These are phyloP conservation scores for Pseudevernia furfuracea DNA, from an alignment of 495 filamentous ascomycete species.

Conservation along the genomic window DNA sequence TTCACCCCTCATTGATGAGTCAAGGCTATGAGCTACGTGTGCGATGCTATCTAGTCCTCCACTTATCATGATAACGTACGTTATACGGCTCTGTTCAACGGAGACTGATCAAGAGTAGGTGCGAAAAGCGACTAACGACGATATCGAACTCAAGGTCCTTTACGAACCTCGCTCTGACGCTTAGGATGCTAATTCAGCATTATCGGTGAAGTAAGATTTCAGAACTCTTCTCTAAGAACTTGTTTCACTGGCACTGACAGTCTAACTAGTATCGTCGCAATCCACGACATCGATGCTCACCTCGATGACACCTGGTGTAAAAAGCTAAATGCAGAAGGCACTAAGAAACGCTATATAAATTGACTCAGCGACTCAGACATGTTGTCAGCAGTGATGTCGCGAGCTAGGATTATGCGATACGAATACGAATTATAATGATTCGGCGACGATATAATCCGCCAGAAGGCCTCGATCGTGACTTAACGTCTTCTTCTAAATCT, in stretches of 20 bases:
- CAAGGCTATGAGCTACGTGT: not conserved
- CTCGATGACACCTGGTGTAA: conserved; percentile 26
- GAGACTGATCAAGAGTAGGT: not conserved
- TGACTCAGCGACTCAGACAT: conserved; percentile 23
- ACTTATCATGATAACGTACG: not conserved
- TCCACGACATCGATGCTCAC: conserved; percentile 26
- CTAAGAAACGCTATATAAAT: conserved; percentile 23
- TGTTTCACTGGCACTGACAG: not conserved
- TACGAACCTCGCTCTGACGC: too few relatives aligned
- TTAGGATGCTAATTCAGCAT: too few relatives aligned
- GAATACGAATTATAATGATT: conserved; percentile 24
- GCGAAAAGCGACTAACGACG: not conserved
- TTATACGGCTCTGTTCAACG: not conserved
- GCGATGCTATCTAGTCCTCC: not conserved
- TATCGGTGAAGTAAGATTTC: too few relatives aligned
- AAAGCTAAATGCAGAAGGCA: conserved; percentile 19
- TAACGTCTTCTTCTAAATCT: not conserved
- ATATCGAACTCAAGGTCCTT: not conserved
- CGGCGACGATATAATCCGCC: conserved; percentile 15
- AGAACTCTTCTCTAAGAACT: too few relatives aligned
- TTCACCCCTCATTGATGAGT: not conserved
- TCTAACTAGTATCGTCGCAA: conserved; percentile 23
- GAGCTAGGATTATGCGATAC: conserved; percentile 27
- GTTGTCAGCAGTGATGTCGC: conserved; percentile 19
- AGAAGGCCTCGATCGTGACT: conserved; percentile 18